These are phyloP conservation scores for Pseudogymnoascus sp. DNA, from an alignment of 2,329 filamentous ascomycete genomes.

Conservation along the genomic window DNA sequence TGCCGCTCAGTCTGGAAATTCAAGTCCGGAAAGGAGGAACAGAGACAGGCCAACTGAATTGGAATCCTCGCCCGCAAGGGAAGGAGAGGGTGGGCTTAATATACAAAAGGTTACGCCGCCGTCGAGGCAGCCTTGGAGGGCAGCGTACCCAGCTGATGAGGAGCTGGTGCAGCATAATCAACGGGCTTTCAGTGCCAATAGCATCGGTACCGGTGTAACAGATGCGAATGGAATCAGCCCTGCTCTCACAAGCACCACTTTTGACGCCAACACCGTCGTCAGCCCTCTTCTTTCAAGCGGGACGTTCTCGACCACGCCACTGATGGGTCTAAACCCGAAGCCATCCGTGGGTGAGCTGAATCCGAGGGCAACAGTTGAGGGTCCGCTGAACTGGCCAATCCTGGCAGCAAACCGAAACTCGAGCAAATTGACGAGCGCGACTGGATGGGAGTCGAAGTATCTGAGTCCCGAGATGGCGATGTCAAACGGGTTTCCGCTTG, in stretches of 20 bases:
- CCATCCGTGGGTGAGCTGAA: background rate
- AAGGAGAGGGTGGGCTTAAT: background rate
- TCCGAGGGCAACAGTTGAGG: constrained; percentile 3
- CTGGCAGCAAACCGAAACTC: background rate
- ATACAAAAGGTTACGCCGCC: background rate
- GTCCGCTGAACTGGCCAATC: constrained; percentile 8
- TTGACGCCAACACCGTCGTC: background rate
- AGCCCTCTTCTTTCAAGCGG: background rate
- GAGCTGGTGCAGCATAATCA: background rate
- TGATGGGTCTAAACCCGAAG: background rate
- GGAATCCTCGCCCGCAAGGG: background rate
- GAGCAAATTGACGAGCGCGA: background rate
- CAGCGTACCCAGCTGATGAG: background rate
- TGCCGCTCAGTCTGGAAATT: background rate
- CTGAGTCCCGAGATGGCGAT: constrained; percentile 5
- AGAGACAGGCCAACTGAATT: background rate
- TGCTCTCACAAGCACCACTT: background rate
- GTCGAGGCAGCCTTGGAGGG: background rate
- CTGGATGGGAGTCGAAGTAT: constrained; percentile 2
- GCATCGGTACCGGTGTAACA: background rate
- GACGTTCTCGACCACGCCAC: background rate
- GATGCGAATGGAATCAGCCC: background rate
- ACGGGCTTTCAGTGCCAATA: background rate
- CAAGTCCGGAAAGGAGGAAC: background rate
- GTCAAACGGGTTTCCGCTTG: background rate